Evolutionary conservation across 1,284 basidiomycete genomes (phyloP).

Genomic region (Bjerkandera adusta): DNA sequence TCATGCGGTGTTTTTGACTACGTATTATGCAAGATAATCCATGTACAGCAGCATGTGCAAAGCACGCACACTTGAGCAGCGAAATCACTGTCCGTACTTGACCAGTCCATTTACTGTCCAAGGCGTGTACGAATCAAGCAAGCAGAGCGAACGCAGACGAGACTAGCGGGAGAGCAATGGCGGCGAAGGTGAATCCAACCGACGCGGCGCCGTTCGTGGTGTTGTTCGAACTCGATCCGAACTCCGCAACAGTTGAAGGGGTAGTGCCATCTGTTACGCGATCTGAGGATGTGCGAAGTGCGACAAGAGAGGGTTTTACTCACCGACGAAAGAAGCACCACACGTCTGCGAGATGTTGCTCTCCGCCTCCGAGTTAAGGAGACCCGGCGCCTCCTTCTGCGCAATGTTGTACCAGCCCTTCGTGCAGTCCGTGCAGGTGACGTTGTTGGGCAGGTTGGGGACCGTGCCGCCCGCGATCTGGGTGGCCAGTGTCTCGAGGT

Average conservation of each 20-base stretch:
- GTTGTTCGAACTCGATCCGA: constrained; percentile 31
- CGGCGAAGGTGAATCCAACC: constrained; percentile 14
- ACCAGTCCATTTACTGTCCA: too few species aligned
- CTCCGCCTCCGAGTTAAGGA: constrained; percentile 28
- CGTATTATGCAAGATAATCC: too few species aligned
- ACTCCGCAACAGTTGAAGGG: constrained; percentile 32
- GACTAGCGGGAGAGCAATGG: constrained; percentile 1
- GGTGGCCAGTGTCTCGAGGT: constrained; percentile 20
- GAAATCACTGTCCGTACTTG: too few species aligned
- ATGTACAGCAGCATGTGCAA: too few species aligned
- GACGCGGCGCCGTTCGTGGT: constrained; percentile 27
- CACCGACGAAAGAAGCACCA: constrained; percentile 51
- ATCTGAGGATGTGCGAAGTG: constrained; percentile 1
- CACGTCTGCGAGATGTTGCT: constrained; percentile 40
- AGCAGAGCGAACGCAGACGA: constrained; percentile 33
- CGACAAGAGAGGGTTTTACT: constrained; percentile 18
- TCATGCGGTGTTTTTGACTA: too few species aligned
- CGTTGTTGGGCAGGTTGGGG: constrained; percentile 37
- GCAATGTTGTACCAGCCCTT: constrained; percentile 52
- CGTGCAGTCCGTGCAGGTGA: constrained; percentile 54
- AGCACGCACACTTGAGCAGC: too few species aligned
- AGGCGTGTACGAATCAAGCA: too few species aligned
- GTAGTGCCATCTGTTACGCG: constrained; percentile 34
- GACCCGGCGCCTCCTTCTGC: constrained; percentile 34
- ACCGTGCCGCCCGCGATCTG: constrained; percentile 21